phyloP scores from a whole-genome alignment of 805 yeast species.

The Ogataea pini region DNA sequence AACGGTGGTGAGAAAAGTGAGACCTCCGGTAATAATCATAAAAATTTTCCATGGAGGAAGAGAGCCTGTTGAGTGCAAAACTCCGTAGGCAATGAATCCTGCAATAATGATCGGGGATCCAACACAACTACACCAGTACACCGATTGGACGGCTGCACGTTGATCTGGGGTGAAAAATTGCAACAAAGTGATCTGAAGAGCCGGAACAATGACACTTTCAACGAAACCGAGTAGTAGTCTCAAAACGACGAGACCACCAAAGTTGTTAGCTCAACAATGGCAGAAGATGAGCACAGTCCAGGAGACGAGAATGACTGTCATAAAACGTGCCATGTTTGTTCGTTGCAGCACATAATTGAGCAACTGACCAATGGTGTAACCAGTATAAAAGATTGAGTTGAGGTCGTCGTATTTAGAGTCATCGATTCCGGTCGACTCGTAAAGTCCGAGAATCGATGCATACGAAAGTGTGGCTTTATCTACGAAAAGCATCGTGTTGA shows the following conservation, averaged over 20 bases:
- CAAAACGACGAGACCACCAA: constrained; percentile 46
- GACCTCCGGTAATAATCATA: constrained; percentile 56
- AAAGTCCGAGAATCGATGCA: constrained; percentile 44
- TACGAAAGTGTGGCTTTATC: constrained; percentile 47
- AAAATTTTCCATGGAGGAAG: constrained; percentile 52
- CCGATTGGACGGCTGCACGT: constrained; percentile 52
- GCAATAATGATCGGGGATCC: constrained; percentile 47
- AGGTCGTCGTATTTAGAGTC: constrained; percentile 47
- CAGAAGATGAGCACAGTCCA: constrained; percentile 52
- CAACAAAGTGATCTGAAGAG: constrained; percentile 47
- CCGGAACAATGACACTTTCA: constrained; percentile 46
- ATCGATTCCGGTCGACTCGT: constrained; percentile 45
- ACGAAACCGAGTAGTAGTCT: constrained; percentile 55
- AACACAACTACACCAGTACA: constrained; percentile 53
- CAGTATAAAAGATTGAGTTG: constrained; percentile 55
- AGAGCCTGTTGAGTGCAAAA: constrained; percentile 31
- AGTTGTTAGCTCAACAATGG: constrained; percentile 46
- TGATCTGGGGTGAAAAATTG: constrained; percentile 48
- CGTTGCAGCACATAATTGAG: constrained; percentile 46
- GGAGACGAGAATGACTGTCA: constrained; percentile 37
- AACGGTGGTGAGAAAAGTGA: constrained; percentile 44
- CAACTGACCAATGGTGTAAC: constrained; percentile 48
- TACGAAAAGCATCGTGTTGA: constrained; percentile 35
- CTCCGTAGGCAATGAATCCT: constrained; percentile 40
- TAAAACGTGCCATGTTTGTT: constrained; percentile 41